Conservation (phyloP, 1,139 yeast genomes). For the Nematodospora anomalae region DNA sequence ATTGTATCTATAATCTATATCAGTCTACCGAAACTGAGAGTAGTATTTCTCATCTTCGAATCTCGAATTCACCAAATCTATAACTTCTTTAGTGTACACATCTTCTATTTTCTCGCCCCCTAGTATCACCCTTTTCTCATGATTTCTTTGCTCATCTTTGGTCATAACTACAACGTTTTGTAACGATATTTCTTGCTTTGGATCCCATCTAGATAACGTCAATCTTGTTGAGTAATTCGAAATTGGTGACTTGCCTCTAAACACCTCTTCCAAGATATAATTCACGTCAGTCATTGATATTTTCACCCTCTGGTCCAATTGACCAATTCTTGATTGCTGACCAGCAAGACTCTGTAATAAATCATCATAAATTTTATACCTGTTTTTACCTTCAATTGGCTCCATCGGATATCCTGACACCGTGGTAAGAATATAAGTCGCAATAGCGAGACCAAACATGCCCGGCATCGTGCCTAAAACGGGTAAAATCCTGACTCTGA, state of each 20-base stretch:
- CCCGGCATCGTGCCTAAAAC: conserved; percentile 97
- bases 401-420: conserved; percentile 87
- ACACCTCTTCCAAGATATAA: conserved; percentile 88
- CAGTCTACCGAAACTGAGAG: conserved; percentile 44
- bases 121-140: conserved; percentile 69
- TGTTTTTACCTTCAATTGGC: conserved; percentile 87
- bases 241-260: conserved; percentile 86
- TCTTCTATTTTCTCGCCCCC: conserved; percentile 63
- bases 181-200: conserved; percentile 50
- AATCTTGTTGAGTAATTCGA: conserved; percentile 82
- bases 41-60: conserved; percentile 75
- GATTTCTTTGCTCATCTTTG: conserved; percentile 78
- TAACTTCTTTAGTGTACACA: conserved; percentile 62
- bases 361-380: conserved; percentile 80
- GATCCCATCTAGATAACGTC: conserved; percentile 83
- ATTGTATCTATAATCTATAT: no score
- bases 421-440: conserved; percentile 75
- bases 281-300: conserved; percentile 71
- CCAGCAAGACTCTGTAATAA: conserved; percentile 82
- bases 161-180: conserved; percentile 87
- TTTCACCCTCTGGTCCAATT: conserved; percentile 68
- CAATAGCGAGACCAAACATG: conserved; percentile 87
- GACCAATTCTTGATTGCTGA: conserved; percentile 78
- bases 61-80: conserved; percentile 60
- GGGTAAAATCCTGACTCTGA: conserved; percentile 90